Percentiles rank a stretch among this genome's conserved stretches.
These are phyloP conservation scores for Saksenaea vasiformis DNA, from an alignment of 371 early-diverging fungal species.

Conservation along the genomic window DNA sequence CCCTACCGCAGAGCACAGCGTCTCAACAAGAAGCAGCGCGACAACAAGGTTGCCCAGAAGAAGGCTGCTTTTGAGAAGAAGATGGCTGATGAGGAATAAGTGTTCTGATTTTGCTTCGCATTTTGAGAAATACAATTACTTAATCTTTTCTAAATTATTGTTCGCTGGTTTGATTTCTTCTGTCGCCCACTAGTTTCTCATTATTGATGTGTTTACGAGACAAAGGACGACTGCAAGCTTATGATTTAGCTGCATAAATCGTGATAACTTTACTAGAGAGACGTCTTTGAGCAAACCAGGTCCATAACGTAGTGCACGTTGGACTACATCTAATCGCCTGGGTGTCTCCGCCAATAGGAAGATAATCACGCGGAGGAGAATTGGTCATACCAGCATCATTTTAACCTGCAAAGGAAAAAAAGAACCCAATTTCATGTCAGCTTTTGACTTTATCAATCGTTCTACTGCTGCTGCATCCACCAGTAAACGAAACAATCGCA, in stretches of 20 bases:
- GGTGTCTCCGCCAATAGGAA: background rate
- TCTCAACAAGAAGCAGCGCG: conserved; percentile 90
- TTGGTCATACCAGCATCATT: background rate
- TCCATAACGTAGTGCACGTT: background rate
- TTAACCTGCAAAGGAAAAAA: background rate
- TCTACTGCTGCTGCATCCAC: background rate
- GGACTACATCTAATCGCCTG: background rate
- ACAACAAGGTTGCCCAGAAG: conserved; percentile 89
- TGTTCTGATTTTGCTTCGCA: background rate
- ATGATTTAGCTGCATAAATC: background rate
- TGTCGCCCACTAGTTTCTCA: background rate
- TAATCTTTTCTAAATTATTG: background rate
- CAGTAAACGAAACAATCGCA: background rate
- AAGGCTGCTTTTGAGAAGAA: conserved; percentile 74
- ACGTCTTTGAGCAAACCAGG: background rate
- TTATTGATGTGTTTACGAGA: background rate
- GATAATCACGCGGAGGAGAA: background rate
- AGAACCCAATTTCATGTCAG: background rate
- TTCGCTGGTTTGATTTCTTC: background rate
- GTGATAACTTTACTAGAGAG: background rate
- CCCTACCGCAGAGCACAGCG: conserved; percentile 65
- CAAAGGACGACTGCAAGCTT: no score
- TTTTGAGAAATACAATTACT: conserved; percentile 1
- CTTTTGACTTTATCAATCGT: conserved; percentile 8
- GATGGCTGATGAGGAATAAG: conserved; percentile 20